Evolutionary conservation across 495 filamentous ascomycete genomes (phyloP).

Genomic region (Talaromyces wortmannii): DNA sequence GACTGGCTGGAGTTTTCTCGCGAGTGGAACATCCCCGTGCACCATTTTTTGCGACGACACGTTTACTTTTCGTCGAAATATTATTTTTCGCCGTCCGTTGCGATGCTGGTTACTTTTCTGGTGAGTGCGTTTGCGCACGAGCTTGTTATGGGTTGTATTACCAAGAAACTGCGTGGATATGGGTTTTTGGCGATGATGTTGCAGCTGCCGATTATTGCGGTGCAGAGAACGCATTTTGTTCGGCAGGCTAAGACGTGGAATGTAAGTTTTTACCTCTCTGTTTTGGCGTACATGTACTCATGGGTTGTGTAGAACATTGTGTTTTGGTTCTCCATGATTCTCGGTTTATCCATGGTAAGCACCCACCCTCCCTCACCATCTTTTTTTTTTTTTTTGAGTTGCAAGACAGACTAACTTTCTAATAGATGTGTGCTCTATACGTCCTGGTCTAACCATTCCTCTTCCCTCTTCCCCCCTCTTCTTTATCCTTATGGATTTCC

Average conservation of each 20-base stretch:
- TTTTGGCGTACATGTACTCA: background rate
- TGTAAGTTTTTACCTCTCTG: conserved; percentile 22
- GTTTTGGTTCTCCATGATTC: conserved; percentile 94
- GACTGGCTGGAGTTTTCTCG: conserved; percentile 85
- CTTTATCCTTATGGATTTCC: too few relatives aligned
- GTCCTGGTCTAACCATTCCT: conserved; percentile 36
- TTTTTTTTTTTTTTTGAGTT: background rate
- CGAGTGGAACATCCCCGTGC: conserved; percentile 98
- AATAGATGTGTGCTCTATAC: conserved; percentile 51
- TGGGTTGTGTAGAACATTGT: conserved; percentile 56
- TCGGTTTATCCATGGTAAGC: conserved; percentile 79
- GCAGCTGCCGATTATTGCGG: conserved; percentile 86
- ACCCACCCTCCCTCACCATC: background rate
- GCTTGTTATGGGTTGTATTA: conserved; percentile 96
- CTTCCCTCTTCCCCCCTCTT: too few relatives aligned
- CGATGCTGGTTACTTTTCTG: conserved; percentile 87
- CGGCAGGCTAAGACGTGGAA: conserved; percentile 71
- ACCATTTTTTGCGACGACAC: conserved; percentile 91
- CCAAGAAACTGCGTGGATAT: conserved; percentile 92
- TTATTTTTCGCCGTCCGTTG: conserved; percentile 68
- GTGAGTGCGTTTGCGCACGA: conserved; percentile 87
- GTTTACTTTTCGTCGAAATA: conserved; percentile 78
- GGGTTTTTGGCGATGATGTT: conserved; percentile 93
- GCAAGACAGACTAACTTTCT: conserved; percentile 2
- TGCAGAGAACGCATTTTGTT: conserved; percentile 76